These are phyloP conservation scores for Tausonia pullulans DNA, from an alignment of 1,284 basidiomycete species.

Conservation along the genomic window DNA sequence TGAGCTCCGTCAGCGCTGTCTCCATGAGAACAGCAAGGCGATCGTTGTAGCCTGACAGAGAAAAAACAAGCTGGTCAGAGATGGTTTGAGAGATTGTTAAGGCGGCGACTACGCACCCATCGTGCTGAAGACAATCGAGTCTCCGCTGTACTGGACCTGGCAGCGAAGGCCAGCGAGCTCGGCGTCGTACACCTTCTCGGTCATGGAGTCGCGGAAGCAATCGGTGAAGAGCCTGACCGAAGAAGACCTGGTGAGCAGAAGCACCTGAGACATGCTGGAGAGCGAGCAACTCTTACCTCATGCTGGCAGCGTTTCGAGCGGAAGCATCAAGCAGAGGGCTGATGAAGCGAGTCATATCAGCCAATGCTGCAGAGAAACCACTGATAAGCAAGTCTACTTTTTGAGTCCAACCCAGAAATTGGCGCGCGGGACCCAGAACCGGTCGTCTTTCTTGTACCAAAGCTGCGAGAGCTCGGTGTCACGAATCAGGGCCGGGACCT, in stretches of 20 bases:
- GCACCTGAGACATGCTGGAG: not conserved
- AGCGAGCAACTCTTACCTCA: slow-evolving; percentile 11
- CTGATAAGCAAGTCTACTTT: slow-evolving; percentile 20
- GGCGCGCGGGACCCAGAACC: slow-evolving; percentile 86
- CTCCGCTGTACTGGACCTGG: slow-evolving; percentile 52
- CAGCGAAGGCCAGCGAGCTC: slow-evolving; percentile 54
- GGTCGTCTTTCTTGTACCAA: slow-evolving; percentile 95
- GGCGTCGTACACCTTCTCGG: slow-evolving; percentile 88
- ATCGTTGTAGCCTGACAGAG: slow-evolving; percentile 71
- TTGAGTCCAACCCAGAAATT: slow-evolving; percentile 31
- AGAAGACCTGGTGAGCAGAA: slow-evolving; percentile 16
- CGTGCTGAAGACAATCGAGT: slow-evolving; percentile 59
- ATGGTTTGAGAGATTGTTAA: slow-evolving; percentile 24
- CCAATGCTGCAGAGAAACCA: not conserved
- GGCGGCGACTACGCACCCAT: not conserved
- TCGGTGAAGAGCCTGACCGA: slow-evolving; percentile 63
- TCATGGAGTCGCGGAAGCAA: slow-evolving; percentile 76
- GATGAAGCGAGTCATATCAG: not conserved
- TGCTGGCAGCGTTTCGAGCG: slow-evolving; percentile 31
- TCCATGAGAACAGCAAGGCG: slow-evolving; percentile 70
- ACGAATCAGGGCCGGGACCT: slow-evolving; percentile 61
- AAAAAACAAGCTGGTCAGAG: no score
- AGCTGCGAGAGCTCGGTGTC: slow-evolving; percentile 59
- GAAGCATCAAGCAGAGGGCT: slow-evolving; percentile 33
- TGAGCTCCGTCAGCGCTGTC: slow-evolving; percentile 63